Conservation (phyloP, 331 rosid species). For the Erythrophleum ivorense region DNA sequence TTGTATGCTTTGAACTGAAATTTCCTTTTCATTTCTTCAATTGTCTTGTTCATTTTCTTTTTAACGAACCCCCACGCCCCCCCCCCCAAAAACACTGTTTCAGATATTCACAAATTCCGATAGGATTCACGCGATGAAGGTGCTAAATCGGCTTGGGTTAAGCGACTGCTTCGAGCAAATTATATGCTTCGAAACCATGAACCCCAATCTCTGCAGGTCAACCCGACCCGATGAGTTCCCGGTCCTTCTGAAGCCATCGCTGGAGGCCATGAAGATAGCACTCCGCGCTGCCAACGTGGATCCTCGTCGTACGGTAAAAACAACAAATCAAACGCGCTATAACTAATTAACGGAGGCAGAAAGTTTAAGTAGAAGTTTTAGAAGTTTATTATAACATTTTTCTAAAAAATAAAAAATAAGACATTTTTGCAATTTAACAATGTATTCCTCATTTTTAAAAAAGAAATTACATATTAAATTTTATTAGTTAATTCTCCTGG, state of each 20-base stretch:
- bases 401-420: too few relatives aligned
- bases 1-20: constrained; percentile 45
- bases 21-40: neutral
- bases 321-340: neutral
- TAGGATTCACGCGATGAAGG: constrained; percentile 67
- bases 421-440: too few relatives aligned
- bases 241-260: constrained; percentile 78
- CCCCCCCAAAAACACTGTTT: neutral
- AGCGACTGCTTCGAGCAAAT: constrained; percentile 72
- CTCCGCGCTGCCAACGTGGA: constrained; percentile 61
- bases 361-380: neutral
- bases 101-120: constrained; percentile 92
- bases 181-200: constrained; percentile 85
- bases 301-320: constrained; percentile 71
- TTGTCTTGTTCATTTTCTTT: too few relatives aligned
- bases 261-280: constrained; percentile 65
- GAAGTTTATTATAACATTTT: neutral
- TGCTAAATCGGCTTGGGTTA: constrained; percentile 64
- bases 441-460: too few relatives aligned
- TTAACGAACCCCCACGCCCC: neutral
- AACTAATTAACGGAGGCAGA: neutral
- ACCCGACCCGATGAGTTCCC: constrained; percentile 75
- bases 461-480: too few relatives aligned
- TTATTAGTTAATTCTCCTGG: too few relatives aligned
- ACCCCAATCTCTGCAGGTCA: constrained; percentile 68